A percentile compares a stretch with the other conserved stretches of the same genome.
Conservation (phyloP, 805 yeast species). For the Myxozyma monticola region DNA sequence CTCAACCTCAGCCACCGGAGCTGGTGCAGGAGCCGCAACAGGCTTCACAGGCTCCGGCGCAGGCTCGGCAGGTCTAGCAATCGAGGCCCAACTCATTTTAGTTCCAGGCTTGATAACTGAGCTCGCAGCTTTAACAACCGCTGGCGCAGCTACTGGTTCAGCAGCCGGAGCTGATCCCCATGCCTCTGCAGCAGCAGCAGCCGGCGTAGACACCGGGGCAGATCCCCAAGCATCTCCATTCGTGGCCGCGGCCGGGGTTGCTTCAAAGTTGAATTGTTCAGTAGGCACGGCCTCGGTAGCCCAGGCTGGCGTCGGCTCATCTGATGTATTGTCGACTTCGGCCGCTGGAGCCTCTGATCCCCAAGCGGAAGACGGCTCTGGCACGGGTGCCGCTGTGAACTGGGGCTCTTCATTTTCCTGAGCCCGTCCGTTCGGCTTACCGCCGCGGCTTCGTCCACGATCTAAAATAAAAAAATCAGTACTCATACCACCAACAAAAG, state of each 20-base stretch:
- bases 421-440: constrained; percentile 13
- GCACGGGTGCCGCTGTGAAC: not conserved
- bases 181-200: not conserved
- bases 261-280: no score
- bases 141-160: constrained; percentile 34
- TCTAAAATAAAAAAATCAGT: constrained; percentile 7
- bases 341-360: not conserved
- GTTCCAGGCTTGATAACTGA: constrained; percentile 30
- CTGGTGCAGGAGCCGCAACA: constrained; percentile 22
- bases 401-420: not conserved
- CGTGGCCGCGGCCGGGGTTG: not conserved
- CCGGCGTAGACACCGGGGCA: not conserved
- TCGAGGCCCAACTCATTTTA: constrained; percentile 32
- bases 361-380: not conserved
- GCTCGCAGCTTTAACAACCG: constrained; percentile 10
- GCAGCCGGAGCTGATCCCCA: not conserved
- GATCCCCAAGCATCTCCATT: not conserved
- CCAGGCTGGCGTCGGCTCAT: not conserved
- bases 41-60: constrained; percentile 16
- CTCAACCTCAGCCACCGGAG: constrained; percentile 18
- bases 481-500: not conserved
- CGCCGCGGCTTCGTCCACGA: constrained; percentile 32
- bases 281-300: not conserved
- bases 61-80: constrained; percentile 29
- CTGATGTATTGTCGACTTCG: not conserved